Conservation (phyloP, 2,329 filamentous ascomycete species). For the Raffaelea arxii region DNA sequence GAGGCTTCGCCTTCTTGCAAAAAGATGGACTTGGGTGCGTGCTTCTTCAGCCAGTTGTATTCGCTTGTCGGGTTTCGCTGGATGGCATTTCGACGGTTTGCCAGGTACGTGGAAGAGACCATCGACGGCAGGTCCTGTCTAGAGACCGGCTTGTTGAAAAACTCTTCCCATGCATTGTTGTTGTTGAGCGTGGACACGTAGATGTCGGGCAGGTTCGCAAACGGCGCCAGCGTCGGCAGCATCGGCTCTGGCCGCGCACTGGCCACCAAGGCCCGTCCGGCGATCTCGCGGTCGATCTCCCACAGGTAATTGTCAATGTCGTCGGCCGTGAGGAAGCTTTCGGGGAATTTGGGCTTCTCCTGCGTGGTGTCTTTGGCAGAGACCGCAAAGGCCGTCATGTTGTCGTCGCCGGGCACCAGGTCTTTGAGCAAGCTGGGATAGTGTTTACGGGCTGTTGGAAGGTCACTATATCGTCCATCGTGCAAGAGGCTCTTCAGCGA, state of each 20-base stretch:
- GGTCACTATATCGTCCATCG: conserved; percentile 42
- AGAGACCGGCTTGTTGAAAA: conserved; percentile 23
- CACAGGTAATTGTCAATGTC: conserved; percentile 68
- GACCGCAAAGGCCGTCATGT: conserved; percentile 12
- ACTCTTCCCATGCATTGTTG: conserved; percentile 21
- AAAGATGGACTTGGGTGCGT: conserved; percentile 70
- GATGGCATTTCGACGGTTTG: conserved; percentile 38
- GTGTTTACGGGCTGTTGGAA: conserved; percentile 47
- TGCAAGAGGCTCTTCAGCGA: conserved; percentile 39
- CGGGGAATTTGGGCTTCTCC: conserved; percentile 30
- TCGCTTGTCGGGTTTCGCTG: conserved; percentile 80
- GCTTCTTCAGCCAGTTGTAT: conserved; percentile 86
- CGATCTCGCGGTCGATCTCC: conserved; percentile 46
- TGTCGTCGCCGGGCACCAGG: conserved; percentile 30
- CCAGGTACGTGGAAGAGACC: conserved; percentile 22
- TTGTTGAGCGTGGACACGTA: conserved; percentile 8
- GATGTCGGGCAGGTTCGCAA: conserved; percentile 24
- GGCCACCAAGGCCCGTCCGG: conserved; percentile 29
- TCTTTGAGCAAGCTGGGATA: conserved; percentile 48
- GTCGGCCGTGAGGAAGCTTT: conserved; percentile 57
- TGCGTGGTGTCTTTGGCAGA: conserved; percentile 4
- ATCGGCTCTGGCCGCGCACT: conserved; percentile 18
- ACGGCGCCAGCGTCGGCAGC: conserved; percentile 42
- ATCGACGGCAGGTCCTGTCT: conserved; percentile 23
- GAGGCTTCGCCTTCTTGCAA: conserved; percentile 60